Conservation (phyloP, 805 yeast species). For the Sugiyamaella lignohabitans region DNA sequence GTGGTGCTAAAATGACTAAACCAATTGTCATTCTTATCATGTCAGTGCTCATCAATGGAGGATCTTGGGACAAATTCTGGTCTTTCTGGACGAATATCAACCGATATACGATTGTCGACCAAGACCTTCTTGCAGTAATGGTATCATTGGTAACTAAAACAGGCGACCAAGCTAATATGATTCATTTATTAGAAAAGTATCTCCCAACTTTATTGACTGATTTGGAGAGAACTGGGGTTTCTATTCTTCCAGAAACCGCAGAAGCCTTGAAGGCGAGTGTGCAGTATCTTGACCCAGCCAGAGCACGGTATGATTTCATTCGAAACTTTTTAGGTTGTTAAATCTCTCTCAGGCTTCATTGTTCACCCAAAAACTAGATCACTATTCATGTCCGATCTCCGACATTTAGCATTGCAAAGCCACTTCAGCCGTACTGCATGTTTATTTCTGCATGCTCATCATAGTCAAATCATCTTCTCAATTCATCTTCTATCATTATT, state of each 20-base stretch:
- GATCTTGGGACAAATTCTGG: slow-evolving; percentile 29
- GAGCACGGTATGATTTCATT: slow-evolving; percentile 14
- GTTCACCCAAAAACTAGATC: too few species aligned
- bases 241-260: not conserved
- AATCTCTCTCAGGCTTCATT: too few species aligned
- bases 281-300: slow-evolving; percentile 20
- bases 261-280: slow-evolving; percentile 16
- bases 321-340: slow-evolving; percentile 14
- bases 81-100: slow-evolving; percentile 22
- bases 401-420: too few species aligned
- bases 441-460: too few species aligned
- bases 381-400: too few species aligned
- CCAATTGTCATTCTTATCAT: slow-evolving; percentile 22
- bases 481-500: too few species aligned
- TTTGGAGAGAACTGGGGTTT: not conserved
- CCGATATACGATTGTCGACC: slow-evolving; percentile 15
- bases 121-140: slow-evolving; percentile 19
- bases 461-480: too few species aligned
- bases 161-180: slow-evolving; percentile 24
- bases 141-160: slow-evolving; percentile 27
- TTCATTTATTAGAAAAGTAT: slow-evolving; percentile 19
- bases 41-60: slow-evolving; percentile 25
- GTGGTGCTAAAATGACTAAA: slow-evolving; percentile 6
- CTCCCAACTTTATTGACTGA: slow-evolving; percentile 20
- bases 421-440: too few species aligned